Evolutionary conservation across 2,329 filamentous ascomycete genomes (phyloP).

Genomic region (Nemania diffusa): DNA sequence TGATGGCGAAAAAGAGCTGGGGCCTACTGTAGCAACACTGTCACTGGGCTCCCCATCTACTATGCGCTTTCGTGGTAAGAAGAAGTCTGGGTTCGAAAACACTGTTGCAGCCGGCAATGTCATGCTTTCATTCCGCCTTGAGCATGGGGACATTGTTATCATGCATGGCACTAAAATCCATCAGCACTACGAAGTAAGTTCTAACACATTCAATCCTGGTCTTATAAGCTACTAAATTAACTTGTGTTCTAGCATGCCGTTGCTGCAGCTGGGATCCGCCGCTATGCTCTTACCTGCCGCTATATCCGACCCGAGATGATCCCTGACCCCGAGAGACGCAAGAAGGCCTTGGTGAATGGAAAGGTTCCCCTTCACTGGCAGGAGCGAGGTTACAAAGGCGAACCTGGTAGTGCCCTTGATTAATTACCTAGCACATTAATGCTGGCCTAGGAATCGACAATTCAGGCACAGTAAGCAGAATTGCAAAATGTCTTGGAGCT

Average conservation of each 20-base stretch:
- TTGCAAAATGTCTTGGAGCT: too few relatives aligned
- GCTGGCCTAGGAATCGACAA: neutral
- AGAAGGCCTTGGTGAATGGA: constrained; percentile 29
- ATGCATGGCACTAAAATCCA: constrained; percentile 72
- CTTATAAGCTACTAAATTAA: constrained; percentile 10
- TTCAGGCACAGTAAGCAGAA: too few relatives aligned
- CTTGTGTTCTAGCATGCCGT: constrained; percentile 32
- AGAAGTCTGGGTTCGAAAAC: constrained; percentile 35
- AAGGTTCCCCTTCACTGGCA: constrained; percentile 33
- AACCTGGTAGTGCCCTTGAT: neutral
- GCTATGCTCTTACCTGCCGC: constrained; percentile 37
- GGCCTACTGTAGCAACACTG: constrained; percentile 70
- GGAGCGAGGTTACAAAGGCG: constrained; percentile 30
- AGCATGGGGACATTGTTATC: constrained; percentile 72
- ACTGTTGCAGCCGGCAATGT: constrained; percentile 16
- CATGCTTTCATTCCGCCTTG: constrained; percentile 56
- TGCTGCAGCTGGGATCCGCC: constrained; percentile 19
- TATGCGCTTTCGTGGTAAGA: constrained; percentile 69
- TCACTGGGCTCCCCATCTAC: constrained; percentile 67
- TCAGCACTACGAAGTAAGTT: constrained; percentile 63
- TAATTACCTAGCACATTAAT: neutral
- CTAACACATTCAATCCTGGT: neutral
- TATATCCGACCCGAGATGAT: constrained; percentile 38
- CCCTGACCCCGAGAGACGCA: constrained; percentile 19
- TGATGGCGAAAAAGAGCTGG: constrained; percentile 71